phyloP scores from a whole-genome alignment of 495 filamentous ascomycete genomes.

The Aspergillus biplanus region DNA sequence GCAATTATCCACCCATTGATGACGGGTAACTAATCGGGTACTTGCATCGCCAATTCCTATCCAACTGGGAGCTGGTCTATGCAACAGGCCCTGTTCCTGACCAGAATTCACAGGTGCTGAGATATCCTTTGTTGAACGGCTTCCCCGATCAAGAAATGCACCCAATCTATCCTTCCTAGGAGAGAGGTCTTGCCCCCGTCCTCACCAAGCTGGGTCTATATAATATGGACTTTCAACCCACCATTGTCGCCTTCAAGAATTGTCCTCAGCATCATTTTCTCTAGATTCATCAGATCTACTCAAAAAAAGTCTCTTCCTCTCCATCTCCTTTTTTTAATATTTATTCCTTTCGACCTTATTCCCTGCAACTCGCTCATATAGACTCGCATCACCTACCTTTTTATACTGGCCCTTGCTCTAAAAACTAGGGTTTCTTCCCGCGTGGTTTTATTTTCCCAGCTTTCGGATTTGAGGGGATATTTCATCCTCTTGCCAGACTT shows the following conservation, averaged over 20 bases:
- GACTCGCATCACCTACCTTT: slow-evolving; percentile 2
- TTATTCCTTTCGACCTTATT: not conserved
- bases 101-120: slow-evolving; percentile 24
- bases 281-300: not conserved
- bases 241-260: slow-evolving; percentile 16
- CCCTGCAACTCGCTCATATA: not conserved
- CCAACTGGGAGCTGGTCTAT: slow-evolving; percentile 23
- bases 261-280: not conserved
- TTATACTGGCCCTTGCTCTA: slow-evolving; percentile 19
- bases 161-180: slow-evolving; percentile 16
- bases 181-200: slow-evolving; percentile 15
- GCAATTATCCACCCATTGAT: slow-evolving; percentile 27
- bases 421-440: slow-evolving; percentile 4
- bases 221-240: slow-evolving; percentile 30
- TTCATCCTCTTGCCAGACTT: not conserved
- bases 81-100: slow-evolving; percentile 22
- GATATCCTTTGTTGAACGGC: slow-evolving; percentile 19
- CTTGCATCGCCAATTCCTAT: slow-evolving; percentile 24
- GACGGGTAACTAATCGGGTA: slow-evolving; percentile 27
- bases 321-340: slow-evolving; percentile 3
- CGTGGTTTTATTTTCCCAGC: not conserved
- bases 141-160: slow-evolving; percentile 19
- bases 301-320: not conserved
- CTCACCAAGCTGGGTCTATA: slow-evolving; percentile 27
- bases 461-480: slow-evolving; percentile 1